A percentile compares a stretch with the other conserved stretches of the same genome.
phyloP scores from a whole-genome alignment of 78 protist genomes.

The Dictyostelium capitatum region DNA sequence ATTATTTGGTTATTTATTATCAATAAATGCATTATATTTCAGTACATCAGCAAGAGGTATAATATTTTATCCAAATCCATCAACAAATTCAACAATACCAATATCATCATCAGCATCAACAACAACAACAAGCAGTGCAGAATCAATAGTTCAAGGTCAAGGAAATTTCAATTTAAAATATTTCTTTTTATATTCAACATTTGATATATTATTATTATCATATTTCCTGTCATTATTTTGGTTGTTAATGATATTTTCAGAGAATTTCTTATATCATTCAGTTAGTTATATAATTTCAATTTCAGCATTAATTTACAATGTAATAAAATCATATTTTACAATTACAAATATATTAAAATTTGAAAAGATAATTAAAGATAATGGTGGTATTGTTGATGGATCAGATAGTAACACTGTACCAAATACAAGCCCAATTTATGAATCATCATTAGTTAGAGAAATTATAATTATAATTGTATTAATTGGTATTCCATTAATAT shows the following conservation, averaged over 20 bases:
- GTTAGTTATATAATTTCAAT: not conserved
- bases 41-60: constrained; percentile 9
- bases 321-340: constrained; percentile 15
- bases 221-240: constrained; percentile 30
- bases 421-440: not conserved
- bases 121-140: not conserved
- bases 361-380: not conserved
- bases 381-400: not conserved
- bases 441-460: not conserved
- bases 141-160: not conserved
- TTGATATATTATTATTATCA: constrained; percentile 37
- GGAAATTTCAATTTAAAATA: constrained; percentile 49
- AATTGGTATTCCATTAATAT: not conserved
- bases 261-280: not conserved
- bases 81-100: not conserved
- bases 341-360: not conserved
- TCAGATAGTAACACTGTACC: not conserved
- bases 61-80: constrained; percentile 31
- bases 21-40: constrained; percentile 22
- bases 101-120: not conserved
- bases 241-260: not conserved
- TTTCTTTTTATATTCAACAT: constrained; percentile 50
- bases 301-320: not conserved
- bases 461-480: not conserved
- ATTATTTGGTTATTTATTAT: constrained; percentile 32